Conservation (phyloP, 1,284 basidiomycete species). For the Ustilago vetiveriae region DNA sequence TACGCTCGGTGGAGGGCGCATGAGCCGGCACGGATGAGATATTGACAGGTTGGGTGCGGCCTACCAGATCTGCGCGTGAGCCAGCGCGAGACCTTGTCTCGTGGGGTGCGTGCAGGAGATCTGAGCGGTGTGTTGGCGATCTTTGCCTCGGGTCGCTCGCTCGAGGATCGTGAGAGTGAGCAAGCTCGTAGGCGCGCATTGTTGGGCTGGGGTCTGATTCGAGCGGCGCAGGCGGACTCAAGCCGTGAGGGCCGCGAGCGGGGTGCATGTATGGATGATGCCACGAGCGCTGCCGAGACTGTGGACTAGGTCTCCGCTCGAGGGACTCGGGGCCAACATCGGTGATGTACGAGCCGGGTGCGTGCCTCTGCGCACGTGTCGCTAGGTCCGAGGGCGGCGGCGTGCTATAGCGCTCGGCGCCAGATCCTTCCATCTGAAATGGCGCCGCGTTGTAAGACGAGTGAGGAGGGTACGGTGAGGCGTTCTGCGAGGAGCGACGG, state of each 20-base stretch:
- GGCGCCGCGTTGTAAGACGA: background rate
- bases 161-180: slow-evolving; percentile 4
- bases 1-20: slow-evolving; percentile 14
- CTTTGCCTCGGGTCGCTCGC: slow-evolving; percentile 6
- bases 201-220: slow-evolving; percentile 8
- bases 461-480: background rate
- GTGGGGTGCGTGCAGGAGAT: slow-evolving; percentile 12
- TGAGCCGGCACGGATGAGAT: slow-evolving; percentile 18
- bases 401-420: slow-evolving; percentile 22
- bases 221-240: slow-evolving; percentile 19
- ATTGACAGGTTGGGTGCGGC: slow-evolving; percentile 25
- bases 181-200: slow-evolving; percentile 14
- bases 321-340: slow-evolving; percentile 6
- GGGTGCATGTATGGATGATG: slow-evolving; percentile 41
- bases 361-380: background rate
- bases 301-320: slow-evolving; percentile 32
- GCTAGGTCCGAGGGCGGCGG: slow-evolving; percentile 9
- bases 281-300: slow-evolving; percentile 40
- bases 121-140: slow-evolving; percentile 22
- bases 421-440: slow-evolving; percentile 19
- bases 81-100: slow-evolving; percentile 12
- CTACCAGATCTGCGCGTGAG: slow-evolving; percentile 10
- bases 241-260: slow-evolving; percentile 10
- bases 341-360: background rate
- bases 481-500: slow-evolving; percentile 2